Percentiles rank a stretch among this genome's conserved stretches.
phyloP scores from a whole-genome alignment of 352 stramenopile species.

The Bremia lactucae region DNA sequence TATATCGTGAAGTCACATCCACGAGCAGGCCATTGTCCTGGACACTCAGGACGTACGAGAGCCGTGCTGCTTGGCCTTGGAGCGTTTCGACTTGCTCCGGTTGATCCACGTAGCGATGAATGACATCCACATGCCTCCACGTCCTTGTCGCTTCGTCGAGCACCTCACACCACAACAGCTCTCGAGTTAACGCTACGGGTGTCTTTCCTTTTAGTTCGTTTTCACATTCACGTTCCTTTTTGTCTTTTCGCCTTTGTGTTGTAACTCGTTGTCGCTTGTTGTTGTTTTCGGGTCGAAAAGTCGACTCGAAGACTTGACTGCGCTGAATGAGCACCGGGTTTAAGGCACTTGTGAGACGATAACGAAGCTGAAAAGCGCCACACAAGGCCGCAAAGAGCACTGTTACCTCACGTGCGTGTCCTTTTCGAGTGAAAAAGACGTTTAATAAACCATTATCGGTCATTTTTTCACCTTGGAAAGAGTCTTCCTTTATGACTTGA shows the following conservation, averaged over 20 bases:
- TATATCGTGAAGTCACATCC: constrained; percentile 62
- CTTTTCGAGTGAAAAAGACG: constrained; percentile 38
- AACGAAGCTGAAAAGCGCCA: constrained; percentile 36
- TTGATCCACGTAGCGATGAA: constrained; percentile 32
- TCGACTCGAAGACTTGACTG: constrained; percentile 34
- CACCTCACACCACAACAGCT: constrained; percentile 61
- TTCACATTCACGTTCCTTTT: constrained; percentile 2
- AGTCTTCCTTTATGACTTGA: constrained; percentile 9
- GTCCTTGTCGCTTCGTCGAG: constrained; percentile 29
- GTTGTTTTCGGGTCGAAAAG: constrained; percentile 14
- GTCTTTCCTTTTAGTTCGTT: constrained; percentile 8
- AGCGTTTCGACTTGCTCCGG: constrained; percentile 41
- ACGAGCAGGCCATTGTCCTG: constrained; percentile 34
- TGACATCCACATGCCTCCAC: constrained; percentile 56
- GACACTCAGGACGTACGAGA: constrained; percentile 59
- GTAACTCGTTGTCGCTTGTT: constrained; percentile 12
- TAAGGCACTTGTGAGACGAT: constrained; percentile 38
- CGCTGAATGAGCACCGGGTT: constrained; percentile 43
- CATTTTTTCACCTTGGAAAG: constrained; percentile 12
- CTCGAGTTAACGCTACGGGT: constrained; percentile 1
- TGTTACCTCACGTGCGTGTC: constrained; percentile 33
- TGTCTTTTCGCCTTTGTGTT: background rate
- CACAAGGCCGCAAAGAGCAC: constrained; percentile 59
- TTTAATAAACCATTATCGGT: constrained; percentile 41
- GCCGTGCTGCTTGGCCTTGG: constrained; percentile 30